These are phyloP conservation scores for Leishmania braziliensis DNA, from an alignment of 208 protist genomes.

Conservation along the genomic window DNA sequence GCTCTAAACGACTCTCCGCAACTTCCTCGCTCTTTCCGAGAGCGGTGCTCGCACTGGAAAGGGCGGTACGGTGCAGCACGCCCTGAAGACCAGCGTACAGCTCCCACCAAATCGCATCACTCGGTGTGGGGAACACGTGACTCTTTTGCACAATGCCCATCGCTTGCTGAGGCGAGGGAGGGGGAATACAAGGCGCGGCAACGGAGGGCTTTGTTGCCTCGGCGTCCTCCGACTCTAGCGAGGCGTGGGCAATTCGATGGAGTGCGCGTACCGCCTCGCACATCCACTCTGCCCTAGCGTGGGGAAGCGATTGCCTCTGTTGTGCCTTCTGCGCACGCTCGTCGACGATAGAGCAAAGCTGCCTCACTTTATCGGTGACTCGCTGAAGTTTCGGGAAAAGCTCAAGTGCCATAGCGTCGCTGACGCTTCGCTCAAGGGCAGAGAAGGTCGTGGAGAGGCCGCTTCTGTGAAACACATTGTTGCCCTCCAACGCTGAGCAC, in stretches of 20 bases:
- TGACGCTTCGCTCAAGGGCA: slow-evolving; percentile 10
- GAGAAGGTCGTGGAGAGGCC: slow-evolving; percentile 19
- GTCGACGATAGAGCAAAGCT: neutral
- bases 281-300: neutral
- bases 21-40: neutral
- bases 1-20: slow-evolving; percentile 9
- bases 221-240: neutral
- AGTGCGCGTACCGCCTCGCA: slow-evolving; percentile 3
- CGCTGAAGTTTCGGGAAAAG: slow-evolving; percentile 8
- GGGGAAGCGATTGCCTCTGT: neutral
- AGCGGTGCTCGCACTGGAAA: neutral
- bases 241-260: slow-evolving; percentile 3
- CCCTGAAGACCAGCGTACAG: neutral
- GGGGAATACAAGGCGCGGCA: neutral
- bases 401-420: neutral
- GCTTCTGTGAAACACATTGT: slow-evolving; percentile 10
- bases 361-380: slow-evolving; percentile 1
- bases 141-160: neutral
- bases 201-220: neutral
- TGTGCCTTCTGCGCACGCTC: neutral
- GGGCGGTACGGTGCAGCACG: neutral
- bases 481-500: neutral
- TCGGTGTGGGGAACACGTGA: neutral
- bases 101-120: neutral
- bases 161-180: neutral